Evolutionary conservation across 2,329 filamentous ascomycete species (phyloP), one percentile per base, ranked within the genome.

Genomic region (Epichloe coenophiala): DNA sequence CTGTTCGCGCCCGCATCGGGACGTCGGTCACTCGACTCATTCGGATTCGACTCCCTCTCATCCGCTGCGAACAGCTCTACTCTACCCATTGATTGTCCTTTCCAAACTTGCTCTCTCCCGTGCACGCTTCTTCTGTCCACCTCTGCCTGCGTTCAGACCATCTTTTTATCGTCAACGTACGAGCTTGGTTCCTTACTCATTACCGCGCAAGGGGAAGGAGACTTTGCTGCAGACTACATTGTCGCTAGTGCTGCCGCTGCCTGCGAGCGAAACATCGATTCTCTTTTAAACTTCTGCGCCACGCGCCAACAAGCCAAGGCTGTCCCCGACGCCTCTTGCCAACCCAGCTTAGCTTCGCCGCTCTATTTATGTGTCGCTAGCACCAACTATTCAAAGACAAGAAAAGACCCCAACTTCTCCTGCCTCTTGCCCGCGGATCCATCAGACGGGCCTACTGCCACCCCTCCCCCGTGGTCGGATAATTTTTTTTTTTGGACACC

Each of bases 221-320:
- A 31, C 27, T 31, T 31, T 17, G 27, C 27, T 11, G 27, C 27
- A 31, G 27, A 9, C 27, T 31, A 31, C 27, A 9, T 31, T 31
- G 27, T 31, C 27, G 27, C 27, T 31, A 31, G 27, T 11, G 27
- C 27, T 31, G 27, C 27, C 27, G 40, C 19, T 27, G 40, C 17
- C 38, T 43, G 45, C 45, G 40, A 47, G 40, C 40, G 8, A 47
- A 37, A 23, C 19, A 4, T 38, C 27, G 11, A 21, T 35, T 48
- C 38, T 44, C 23, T 40, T 45, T 52, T 49, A 52, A 42, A 49
- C 41, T 52, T 52, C 37, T 43, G 40, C 27, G 42, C 38, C 42
- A 45, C 41, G 46, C 47, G 46, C 46, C 50, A 46, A 21, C 50
- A 46, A 37, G 36, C 42, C 42, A 52, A 37, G 45, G 37, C 17